Base-by-base conservation (phyloP, 2,329 filamentous ascomycete species). In the Sclerotinia trifoliorum region DNA sequence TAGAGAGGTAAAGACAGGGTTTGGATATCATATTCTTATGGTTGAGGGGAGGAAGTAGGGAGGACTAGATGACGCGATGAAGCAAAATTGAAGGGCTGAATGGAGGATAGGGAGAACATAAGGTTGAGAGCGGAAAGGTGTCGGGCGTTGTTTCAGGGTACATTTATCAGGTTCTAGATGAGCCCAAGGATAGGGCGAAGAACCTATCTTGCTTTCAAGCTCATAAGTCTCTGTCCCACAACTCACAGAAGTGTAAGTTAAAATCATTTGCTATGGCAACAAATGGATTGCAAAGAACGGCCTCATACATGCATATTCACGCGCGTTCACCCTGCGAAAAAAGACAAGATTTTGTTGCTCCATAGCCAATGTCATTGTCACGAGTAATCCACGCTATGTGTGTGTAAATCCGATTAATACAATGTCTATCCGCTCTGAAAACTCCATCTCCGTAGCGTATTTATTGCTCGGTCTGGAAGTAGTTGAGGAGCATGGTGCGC, bases 401-500 rank as follows among this genome's bases (percentile, higher is more conserved):
- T 75, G 75, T 74, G 75, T 67, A 75, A 78, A 75, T 63, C 70
- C 70, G 71, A 68, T 72, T 74, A 72, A 69, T 71, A 70, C 71
- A 74, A 73, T 71, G 70, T 75, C 71, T 75, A 76, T 73, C 71
- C 74, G 68, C 72, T 69, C 67, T 68, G 70, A 70, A 73, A 77
- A 76, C 73, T 75, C 74, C 73, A 66, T 72, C 51, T 52, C 69
- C 62, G 64, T 69, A 62, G 67, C 63, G 64, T 71, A 71, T 72
- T 84, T 89, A 90, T 81, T 89, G 87, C 83, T 89, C 87, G 82
- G 93, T 97, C 87, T 97, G 92, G 94, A 99, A 98, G 92, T 99
- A 99, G 91, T 99, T 97, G 83, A 99, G 93, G 82, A 99, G 92
- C 84, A 98, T 93, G 80, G 90, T 93, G 81, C 95, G 94, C 90